These are phyloP conservation scores for Zarea fungicola DNA, from an alignment of 2,329 filamentous ascomycete genomes.

Conservation along the genomic window DNA sequence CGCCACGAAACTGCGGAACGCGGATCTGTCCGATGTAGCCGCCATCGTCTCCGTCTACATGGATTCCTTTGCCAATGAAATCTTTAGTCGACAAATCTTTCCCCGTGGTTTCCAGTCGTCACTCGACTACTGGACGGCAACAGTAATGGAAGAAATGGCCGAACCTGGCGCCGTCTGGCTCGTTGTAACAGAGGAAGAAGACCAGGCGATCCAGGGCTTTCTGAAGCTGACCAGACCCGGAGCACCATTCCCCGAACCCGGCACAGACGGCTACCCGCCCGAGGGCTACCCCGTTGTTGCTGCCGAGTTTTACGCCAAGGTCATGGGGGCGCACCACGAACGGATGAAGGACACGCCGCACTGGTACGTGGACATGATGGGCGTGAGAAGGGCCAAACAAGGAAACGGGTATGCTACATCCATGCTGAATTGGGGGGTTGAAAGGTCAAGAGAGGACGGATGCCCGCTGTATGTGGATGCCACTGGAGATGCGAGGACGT, in stretches of 20 bases:
- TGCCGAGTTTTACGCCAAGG: conserved; percentile 33
- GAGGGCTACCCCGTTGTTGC: conserved; percentile 33
- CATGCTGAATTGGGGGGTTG: conserved; percentile 43
- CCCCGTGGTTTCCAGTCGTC: conserved; percentile 23
- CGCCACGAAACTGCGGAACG: conserved; percentile 29
- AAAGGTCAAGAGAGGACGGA: conserved; percentile 38
- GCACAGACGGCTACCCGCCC: conserved; percentile 32
- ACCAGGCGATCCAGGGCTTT: conserved; percentile 35
- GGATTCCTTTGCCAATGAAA: conserved; percentile 36
- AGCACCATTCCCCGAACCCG: conserved; percentile 19
- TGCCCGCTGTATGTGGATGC: conserved; percentile 46
- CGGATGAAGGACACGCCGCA: conserved; percentile 39
- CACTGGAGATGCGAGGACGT: conserved; percentile 38
- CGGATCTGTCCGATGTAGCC: conserved; percentile 34
- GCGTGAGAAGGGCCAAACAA: conserved; percentile 36
- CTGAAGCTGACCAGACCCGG: conserved; percentile 41
- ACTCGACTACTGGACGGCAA: conserved; percentile 30
- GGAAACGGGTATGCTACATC: conserved; percentile 39
- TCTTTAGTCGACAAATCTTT: conserved; percentile 34
- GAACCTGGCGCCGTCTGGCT: conserved; percentile 35
- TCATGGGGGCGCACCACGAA: conserved; percentile 29
- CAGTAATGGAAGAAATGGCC: conserved; percentile 33
- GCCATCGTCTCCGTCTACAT: conserved; percentile 39
- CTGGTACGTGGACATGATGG: conserved; percentile 45
- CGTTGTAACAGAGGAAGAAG: conserved; percentile 30